These are phyloP conservation scores for Coelastrella sp. DNA, from an alignment of 139 green algal genomes.

Conservation along the genomic window DNA sequence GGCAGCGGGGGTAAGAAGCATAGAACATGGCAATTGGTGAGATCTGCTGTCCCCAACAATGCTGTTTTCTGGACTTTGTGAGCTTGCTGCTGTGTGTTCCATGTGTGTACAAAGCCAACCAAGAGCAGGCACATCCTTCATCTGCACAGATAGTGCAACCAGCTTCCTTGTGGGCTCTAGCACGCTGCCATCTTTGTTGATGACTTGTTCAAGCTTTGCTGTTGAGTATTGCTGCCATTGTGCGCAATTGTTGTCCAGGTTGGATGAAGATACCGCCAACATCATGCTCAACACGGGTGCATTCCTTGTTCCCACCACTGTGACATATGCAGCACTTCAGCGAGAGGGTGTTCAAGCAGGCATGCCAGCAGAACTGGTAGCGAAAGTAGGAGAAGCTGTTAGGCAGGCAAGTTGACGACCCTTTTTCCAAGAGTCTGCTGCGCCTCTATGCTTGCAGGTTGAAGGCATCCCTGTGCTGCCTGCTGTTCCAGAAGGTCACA, in stretches of 20 bases:
- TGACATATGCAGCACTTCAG: constrained; percentile 68
- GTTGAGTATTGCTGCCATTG: too few relatives aligned
- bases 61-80: neutral
- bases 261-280: constrained; percentile 6
- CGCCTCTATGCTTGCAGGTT: too few relatives aligned
- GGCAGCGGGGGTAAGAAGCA: constrained; percentile 58
- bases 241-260: neutral
- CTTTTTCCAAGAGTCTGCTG: too few relatives aligned
- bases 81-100: too few relatives aligned
- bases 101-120: too few relatives aligned
- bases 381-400: constrained; percentile 61
- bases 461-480: too few relatives aligned
- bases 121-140: too few relatives aligned
- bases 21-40: constrained; percentile 82
- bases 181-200: too few relatives aligned
- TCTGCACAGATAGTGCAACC: too few relatives aligned
- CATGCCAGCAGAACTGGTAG: constrained; percentile 68
- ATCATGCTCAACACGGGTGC: constrained; percentile 17
- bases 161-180: too few relatives aligned
- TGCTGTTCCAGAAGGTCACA: too few relatives aligned
- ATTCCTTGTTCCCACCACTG: constrained; percentile 73
- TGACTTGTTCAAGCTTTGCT: too few relatives aligned
- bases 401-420: constrained; percentile 38
- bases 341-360: constrained; percentile 57
- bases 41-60: constrained; percentile 30